Evolutionary conservation across 768 basidiomycete genomes (phyloP).

Genomic region (Rhodosporidiobolus sp.): DNA sequence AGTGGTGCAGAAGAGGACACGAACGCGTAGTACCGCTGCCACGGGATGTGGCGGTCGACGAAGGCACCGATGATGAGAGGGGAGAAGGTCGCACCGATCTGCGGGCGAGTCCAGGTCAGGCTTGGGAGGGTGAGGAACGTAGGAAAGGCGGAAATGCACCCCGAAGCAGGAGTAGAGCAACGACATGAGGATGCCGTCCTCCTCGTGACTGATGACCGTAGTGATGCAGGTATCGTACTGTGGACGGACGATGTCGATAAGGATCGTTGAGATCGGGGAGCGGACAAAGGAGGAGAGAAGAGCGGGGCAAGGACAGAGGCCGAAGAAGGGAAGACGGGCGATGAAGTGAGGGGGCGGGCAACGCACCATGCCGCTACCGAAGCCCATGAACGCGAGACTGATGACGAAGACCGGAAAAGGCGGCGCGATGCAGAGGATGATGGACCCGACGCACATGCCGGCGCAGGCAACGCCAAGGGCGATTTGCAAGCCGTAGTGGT

Average conservation of each 20-base stretch:
- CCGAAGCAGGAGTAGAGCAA: constrained; percentile 27
- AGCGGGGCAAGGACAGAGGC: not conserved
- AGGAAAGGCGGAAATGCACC: not conserved
- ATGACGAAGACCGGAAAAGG: constrained; percentile 33
- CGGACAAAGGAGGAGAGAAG: not conserved
- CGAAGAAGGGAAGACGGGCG: too few relatives aligned
- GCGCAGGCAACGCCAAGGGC: constrained; percentile 21
- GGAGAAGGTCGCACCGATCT: constrained; percentile 34
- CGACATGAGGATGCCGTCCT: constrained; percentile 29
- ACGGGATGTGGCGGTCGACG: constrained; percentile 23
- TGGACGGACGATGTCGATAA: not conserved
- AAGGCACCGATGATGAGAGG: constrained; percentile 39
- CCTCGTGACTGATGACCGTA: constrained; percentile 34
- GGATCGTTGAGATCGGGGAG: not conserved
- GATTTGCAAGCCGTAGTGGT: constrained; percentile 38
- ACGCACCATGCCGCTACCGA: constrained; percentile 26
- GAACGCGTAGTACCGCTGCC: constrained; percentile 23
- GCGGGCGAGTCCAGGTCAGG: not conserved
- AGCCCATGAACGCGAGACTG: constrained; percentile 29
- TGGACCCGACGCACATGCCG: constrained; percentile 11
- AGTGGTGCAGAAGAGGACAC: not conserved
- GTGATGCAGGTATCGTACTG: constrained; percentile 37
- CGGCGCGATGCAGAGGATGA: constrained; percentile 27
- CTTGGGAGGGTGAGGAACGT: not conserved
- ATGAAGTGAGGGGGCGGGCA: too few relatives aligned